A percentile compares a stretch with the other conserved stretches of the same genome.
phyloP scores from a whole-genome alignment of 179 eudicot genomes.

The Heliamphora pulchella region DNA sequence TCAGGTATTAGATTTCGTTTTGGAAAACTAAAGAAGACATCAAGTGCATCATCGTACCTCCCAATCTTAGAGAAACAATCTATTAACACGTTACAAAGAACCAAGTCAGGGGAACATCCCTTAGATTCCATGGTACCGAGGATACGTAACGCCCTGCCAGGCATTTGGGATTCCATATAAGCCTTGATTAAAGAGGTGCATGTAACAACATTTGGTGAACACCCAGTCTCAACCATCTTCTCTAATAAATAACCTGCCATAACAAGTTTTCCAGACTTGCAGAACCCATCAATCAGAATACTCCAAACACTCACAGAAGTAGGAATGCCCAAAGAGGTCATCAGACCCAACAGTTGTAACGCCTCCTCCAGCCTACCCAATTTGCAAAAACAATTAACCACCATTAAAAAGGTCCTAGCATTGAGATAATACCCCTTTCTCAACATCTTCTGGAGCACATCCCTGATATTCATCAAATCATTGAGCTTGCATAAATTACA shows the following conservation, averaged over 20 bases:
- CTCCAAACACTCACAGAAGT: conserved; percentile 33
- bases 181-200: conserved; percentile 43
- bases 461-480: conserved; percentile 27
- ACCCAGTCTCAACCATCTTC: conserved; percentile 41
- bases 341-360: conserved; percentile 33
- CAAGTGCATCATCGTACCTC: conserved; percentile 36
- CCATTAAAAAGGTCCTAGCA: conserved; percentile 27
- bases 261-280: conserved; percentile 31
- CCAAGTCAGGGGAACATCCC: conserved; percentile 37
- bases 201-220: conserved; percentile 40
- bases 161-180: conserved; percentile 30
- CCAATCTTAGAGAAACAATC: conserved; percentile 40
- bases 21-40: conserved; percentile 31
- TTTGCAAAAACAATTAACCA: conserved; percentile 38
- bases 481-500: conserved; percentile 40
- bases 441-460: conserved; percentile 34
- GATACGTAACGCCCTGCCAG: conserved; percentile 28
- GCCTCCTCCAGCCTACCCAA: conserved; percentile 29
- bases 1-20: conserved; percentile 35
- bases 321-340: conserved; percentile 33
- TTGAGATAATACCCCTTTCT: conserved; percentile 35
- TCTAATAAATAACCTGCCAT: conserved; percentile 29
- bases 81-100: conserved; percentile 43
- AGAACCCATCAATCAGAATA: conserved; percentile 41
- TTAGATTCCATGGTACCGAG: conserved; percentile 33